These are phyloP conservation scores for Hymenoscyphus scutula DNA, from an alignment of 2,329 filamentous ascomycete species.

Conservation along the genomic window DNA sequence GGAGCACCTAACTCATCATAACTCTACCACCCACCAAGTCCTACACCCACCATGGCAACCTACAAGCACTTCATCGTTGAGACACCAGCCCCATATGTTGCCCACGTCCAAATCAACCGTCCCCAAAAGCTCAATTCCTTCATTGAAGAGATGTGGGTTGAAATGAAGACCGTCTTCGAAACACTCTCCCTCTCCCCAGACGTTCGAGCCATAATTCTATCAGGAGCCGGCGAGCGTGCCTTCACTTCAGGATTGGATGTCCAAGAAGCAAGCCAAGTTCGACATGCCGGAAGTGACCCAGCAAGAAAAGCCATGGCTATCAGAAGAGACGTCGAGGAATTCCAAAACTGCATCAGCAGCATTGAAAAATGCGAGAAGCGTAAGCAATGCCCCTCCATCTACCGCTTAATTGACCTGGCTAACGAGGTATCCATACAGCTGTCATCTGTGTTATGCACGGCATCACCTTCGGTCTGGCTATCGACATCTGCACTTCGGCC, in stretches of 20 bases:
- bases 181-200: slow-evolving; percentile 68
- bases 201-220: slow-evolving; percentile 75
- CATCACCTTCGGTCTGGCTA: slow-evolving; percentile 72
- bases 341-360: slow-evolving; percentile 74
- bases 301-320: slow-evolving; percentile 62
- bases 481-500: slow-evolving; percentile 68
- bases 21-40: not conserved
- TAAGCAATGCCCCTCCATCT: slow-evolving; percentile 40
- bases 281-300: slow-evolving; percentile 49
- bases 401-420: not conserved
- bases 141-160: slow-evolving; percentile 79
- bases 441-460: slow-evolving; percentile 82
- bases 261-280: slow-evolving; percentile 56
- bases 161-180: slow-evolving; percentile 70
- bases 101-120: slow-evolving; percentile 90
- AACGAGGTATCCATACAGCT: slow-evolving; percentile 44
- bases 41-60: slow-evolving; percentile 21
- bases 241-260: slow-evolving; percentile 89
- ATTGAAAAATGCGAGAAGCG: slow-evolving; percentile 89
- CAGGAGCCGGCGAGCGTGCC: slow-evolving; percentile 75
- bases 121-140: slow-evolving; percentile 88
- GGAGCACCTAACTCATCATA: not conserved
- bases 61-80: slow-evolving; percentile 54
- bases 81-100: slow-evolving; percentile 70
- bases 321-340: slow-evolving; percentile 69